Evolutionary conservation across 768 basidiomycete genomes (phyloP), one percentile per base, ranked within the genome.

Genomic region (Pleurotus salmoneostramineus): DNA sequence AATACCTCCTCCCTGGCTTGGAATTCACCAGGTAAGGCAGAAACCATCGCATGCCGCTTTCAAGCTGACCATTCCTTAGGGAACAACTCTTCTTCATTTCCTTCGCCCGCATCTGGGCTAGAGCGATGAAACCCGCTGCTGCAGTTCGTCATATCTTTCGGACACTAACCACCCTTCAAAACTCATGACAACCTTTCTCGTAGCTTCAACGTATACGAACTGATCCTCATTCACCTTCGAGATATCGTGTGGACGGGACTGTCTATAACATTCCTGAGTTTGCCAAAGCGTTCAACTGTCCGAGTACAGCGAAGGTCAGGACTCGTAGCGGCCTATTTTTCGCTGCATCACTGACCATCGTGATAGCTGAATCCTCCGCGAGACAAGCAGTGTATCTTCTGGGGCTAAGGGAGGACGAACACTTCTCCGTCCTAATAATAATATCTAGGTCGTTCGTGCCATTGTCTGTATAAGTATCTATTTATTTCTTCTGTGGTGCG

Each of bases 51-150:
- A 17, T 21, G 42, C 27, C 50, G 14, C 50, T 42, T 4, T 63
- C 59, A 57, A 56, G 57, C 8, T 35, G 32, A 42, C 40, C 15
- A n/a, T 15, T 21, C n/a, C 59, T 43, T 65, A 91, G 89, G 58
- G 95, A 97, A 42, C 95, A 98, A 75, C 72, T 98, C 32, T 98
- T 98, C 76, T 98, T 97, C 77, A 84, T 98, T 56, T 83, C 92
- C 1, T 95, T 91, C 65, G 95, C 84, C 11, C 83, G 89, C 31
- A 84, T 89, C n/a, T 96, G 93, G 93, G 92, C 88, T 0, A 80
- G 84, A 66, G 85, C 84, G 64, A 89, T 88, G 71, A 92, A 88
- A 61, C 82, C 91, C 27, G 87, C 84, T 45, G 83, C 89, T 31
- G 89, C 89, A 27, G 89, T 91, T 62, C 61, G 83, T 11, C 40